These are phyloP conservation scores for Exophiala viscosa DNA, from an alignment of 2,329 filamentous ascomycete species.

Conservation along the genomic window DNA sequence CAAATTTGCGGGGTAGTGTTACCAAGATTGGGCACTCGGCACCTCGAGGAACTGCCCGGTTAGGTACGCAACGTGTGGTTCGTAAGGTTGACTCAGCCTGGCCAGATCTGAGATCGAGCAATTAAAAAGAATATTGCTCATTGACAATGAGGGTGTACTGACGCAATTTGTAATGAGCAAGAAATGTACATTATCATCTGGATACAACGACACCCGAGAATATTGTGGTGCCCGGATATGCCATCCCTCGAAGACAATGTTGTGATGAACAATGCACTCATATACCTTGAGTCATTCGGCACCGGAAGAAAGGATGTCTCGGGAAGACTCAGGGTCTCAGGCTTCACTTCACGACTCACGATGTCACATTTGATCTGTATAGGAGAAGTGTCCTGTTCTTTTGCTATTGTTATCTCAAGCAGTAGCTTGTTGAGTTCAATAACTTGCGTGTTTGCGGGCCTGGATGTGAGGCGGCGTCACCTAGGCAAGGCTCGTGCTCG, in stretches of 20 bases:
- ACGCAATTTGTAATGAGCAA: too few relatives aligned
- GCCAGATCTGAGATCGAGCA: too few relatives aligned
- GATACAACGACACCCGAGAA: too few relatives aligned
- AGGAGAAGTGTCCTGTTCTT: slow-evolving; percentile 6
- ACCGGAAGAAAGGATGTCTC: slow-evolving; percentile 2
- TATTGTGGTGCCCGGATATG: not conserved
- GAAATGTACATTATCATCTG: too few relatives aligned
- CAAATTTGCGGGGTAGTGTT: too few relatives aligned
- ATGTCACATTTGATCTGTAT: not conserved
- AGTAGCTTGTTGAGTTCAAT: not conserved
- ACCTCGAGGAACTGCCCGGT: not conserved
- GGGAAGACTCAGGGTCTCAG: not conserved
- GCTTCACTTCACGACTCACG: not conserved
- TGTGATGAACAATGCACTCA: slow-evolving; percentile 1
- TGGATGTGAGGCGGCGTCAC: slow-evolving; percentile 12
- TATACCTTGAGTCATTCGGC: not conserved
- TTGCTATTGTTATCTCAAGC: not conserved
- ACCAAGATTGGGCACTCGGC: too few relatives aligned
- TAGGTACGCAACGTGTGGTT: slow-evolving; percentile 1
- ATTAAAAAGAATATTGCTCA: too few relatives aligned
- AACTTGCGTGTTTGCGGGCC: slow-evolving; percentile 7
- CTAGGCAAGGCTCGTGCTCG: slow-evolving; percentile 11
- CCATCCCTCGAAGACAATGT: not conserved
- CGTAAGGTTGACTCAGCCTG: slow-evolving; percentile 13
- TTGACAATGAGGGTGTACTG: too few relatives aligned